Conservation (phyloP, 2,329 filamentous ascomycete genomes). For the Cladosporium sp. region DNA sequence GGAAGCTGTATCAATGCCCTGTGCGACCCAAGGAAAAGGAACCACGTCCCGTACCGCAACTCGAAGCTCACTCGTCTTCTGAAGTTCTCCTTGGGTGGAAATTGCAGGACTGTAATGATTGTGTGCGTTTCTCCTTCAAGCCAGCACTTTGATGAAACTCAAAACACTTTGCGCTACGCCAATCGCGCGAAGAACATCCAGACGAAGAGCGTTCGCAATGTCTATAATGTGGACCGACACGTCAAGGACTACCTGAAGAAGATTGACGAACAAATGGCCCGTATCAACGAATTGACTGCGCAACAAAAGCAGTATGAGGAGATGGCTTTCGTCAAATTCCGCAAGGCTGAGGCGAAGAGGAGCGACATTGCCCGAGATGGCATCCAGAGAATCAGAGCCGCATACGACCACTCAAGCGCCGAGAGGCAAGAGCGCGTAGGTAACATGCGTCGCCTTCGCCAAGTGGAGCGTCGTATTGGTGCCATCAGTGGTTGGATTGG, state of each 20-base stretch:
- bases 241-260: conserved; percentile 99
- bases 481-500: conserved; percentile 89
- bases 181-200: conserved; percentile 99
- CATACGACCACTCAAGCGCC: conserved; percentile 73
- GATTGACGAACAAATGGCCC: conserved; percentile 95
- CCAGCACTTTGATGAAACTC: conserved; percentile 94
- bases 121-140: conserved; percentile 97
- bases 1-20: conserved; percentile 98
- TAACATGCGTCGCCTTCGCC: conserved; percentile 76
- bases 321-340: conserved; percentile 79
- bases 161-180: conserved; percentile 95
- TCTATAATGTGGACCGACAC: conserved; percentile 98
- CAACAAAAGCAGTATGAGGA: conserved; percentile 87
- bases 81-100: conserved; percentile 95
- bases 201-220: conserved; percentile 98
- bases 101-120: conserved; percentile 99
- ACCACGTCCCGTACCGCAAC: conserved; percentile 95
- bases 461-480: conserved; percentile 78
- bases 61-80: conserved; percentile 92
- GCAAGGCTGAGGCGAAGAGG: conserved; percentile 83
- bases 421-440: conserved; percentile 76
- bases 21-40: conserved; percentile 84
- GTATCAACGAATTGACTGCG: conserved; percentile 92
- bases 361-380: conserved; percentile 73
- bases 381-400: conserved; percentile 69